These are phyloP conservation scores for Gossypium gossypioides DNA, from an alignment of 441 rosid genomes.

Conservation along the genomic window DNA sequence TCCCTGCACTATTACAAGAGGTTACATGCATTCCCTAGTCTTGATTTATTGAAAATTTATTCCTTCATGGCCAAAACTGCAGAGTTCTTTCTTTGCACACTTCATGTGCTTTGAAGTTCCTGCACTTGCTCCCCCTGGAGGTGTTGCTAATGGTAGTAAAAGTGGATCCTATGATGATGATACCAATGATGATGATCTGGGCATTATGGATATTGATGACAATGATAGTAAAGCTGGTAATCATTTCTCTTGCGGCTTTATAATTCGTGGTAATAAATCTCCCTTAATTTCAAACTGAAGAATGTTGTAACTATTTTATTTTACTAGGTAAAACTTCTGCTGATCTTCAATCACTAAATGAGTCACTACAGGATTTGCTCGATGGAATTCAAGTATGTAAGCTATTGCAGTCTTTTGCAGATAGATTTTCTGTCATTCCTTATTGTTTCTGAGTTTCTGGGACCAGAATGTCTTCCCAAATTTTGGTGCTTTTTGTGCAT, in stretches of 20 bases:
- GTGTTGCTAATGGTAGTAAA: constrained; percentile 55
- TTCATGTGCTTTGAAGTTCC: constrained; percentile 99
- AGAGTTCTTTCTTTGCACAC: constrained; percentile 99
- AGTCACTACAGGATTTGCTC: constrained; percentile 92
- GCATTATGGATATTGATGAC: constrained; percentile 96
- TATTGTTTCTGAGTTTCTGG: neutral
- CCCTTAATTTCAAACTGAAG: constrained; percentile 7
- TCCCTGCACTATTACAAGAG: constrained; percentile 73
- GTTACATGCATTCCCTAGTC: constrained; percentile 22
- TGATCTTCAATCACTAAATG: constrained; percentile 64
- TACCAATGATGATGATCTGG: constrained; percentile 69
- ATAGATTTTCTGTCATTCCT: neutral
- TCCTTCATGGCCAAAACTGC: constrained; percentile 28
- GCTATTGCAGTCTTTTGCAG: neutral
- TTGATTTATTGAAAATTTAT: constrained; percentile 12
- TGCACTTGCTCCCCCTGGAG: constrained; percentile 88
- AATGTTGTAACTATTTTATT: constrained; percentile 15
- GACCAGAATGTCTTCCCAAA: constrained; percentile 12
- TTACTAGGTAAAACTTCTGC: constrained; percentile 58
- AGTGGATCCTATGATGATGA: constrained; percentile 44
- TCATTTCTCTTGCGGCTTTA: constrained; percentile 11
- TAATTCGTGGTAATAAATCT: constrained; percentile 12
- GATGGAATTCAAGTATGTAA: constrained; percentile 84
- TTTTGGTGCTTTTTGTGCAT: neutral
- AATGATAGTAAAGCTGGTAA: constrained; percentile 68